Conservation (phyloP, 108 stramenopile genomes). For the Licmophora abbreviata region DNA sequence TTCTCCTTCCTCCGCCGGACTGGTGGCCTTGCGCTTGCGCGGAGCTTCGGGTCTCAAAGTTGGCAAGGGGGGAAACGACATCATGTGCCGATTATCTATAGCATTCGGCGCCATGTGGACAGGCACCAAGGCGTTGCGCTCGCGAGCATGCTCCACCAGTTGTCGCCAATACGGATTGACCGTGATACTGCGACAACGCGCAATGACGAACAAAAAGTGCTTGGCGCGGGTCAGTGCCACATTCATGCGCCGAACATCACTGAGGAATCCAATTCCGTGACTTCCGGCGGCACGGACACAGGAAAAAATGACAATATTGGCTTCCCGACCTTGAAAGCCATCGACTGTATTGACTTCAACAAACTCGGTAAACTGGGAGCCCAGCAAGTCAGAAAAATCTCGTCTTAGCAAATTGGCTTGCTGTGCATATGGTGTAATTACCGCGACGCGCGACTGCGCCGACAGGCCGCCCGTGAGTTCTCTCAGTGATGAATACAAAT, state of each 20-base stretch:
- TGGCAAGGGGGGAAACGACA: too few relatives aligned
- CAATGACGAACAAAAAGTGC: constrained; percentile 79
- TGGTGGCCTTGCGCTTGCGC: too few relatives aligned
- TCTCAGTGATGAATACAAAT: constrained; percentile 45
- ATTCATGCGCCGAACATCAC: constrained; percentile 96
- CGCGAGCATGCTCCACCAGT: constrained; percentile 63
- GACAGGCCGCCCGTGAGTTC: constrained; percentile 41
- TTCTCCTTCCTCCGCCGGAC: too few relatives aligned
- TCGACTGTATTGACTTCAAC: constrained; percentile 92
- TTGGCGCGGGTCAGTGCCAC: constrained; percentile 98
- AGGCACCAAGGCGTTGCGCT: constrained; percentile 47
- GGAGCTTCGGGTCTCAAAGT: too few relatives aligned
- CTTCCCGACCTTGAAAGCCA: constrained; percentile 92
- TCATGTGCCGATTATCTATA: too few relatives aligned
- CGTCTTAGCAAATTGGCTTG: constrained; percentile 66
- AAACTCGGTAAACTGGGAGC: constrained; percentile 28
- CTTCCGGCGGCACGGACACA: constrained; percentile 85
- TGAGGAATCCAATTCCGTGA: constrained; percentile 92
- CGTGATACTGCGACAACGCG: constrained; percentile 57
- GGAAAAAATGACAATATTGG: constrained; percentile 89
- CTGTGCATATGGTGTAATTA: constrained; percentile 92
- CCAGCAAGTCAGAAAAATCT: constrained; percentile 42
- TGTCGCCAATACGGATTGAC: constrained; percentile 87
- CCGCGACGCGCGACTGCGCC: constrained; percentile 47
- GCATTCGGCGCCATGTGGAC: constrained; percentile 24